Evolutionary conservation across 2,329 filamentous ascomycete genomes (phyloP).

Genomic region (Aspergillus felis): DNA sequence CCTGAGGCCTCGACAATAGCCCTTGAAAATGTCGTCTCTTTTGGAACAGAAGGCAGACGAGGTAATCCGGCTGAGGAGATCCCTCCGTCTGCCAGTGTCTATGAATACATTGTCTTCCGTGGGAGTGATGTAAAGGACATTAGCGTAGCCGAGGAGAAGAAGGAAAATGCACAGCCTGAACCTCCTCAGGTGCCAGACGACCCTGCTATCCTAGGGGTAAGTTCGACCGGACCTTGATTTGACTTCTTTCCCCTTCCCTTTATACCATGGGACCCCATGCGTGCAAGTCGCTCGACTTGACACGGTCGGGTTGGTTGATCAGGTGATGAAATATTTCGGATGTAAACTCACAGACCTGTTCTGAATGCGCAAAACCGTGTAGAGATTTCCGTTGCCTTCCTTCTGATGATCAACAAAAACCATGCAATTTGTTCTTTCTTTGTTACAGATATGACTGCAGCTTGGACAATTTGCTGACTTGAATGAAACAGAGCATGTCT

Average conservation of each 20-base stretch:
- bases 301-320: conserved; percentile 21
- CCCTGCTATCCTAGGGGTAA: conserved; percentile 94
- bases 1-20: conserved; percentile 95
- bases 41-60: conserved; percentile 87
- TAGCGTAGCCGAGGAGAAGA: conserved; percentile 79
- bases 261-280: not conserved
- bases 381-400: conserved; percentile 99
- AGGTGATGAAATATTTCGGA: conserved; percentile 88
- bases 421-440: conserved; percentile 7
- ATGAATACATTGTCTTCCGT: conserved; percentile 98
- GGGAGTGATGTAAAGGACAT: conserved; percentile 98
- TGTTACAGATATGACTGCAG: not conserved
- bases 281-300: conserved; percentile 2
- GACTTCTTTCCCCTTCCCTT: conserved; percentile 4
- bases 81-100: conserved; percentile 77
- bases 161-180: conserved; percentile 67
- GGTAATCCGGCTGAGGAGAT: conserved; percentile 77
- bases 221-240: conserved; percentile 42
- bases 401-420: conserved; percentile 64
- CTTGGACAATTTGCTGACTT: conserved; percentile 18
- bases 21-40: conserved; percentile 91
- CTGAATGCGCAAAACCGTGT: conserved; percentile 90
- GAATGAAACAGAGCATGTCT: conserved; percentile 38
- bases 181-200: conserved; percentile 83
- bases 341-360: conserved; percentile 77